Evolutionary conservation across 31 red algal species (phyloP), one percentile per base, ranked within the genome.

Genomic region (Asparagopsis taxiformis): DNA sequence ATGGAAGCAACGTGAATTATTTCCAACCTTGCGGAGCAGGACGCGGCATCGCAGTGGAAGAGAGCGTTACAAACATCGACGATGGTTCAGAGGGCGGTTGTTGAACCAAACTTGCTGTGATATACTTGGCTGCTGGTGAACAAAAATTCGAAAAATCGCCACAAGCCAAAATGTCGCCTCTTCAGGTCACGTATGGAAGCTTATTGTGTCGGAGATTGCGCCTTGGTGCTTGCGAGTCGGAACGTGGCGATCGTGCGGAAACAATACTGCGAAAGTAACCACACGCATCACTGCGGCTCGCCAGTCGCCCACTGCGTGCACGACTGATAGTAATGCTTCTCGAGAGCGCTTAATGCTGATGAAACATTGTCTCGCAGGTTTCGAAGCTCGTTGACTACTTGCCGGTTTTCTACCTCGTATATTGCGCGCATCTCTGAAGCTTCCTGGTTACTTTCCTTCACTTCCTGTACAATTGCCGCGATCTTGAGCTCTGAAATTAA

Each of bases 401-500:
- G 17, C 7, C 35, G 44, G 22, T 31, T 59, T 13, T 54, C 62
- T 38, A 55, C 34, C 31, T 67, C 75, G 44, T 43, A 66, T 25
- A 68, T 41, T 15, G 7, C 37, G 26, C 62, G 75, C 75, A 80
- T 34, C 15, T 19, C 7, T 43, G 28, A 9, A 21, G 39, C 41
- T 35, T 80, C 75, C n/a, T 31, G 6, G 44, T 67, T 57, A 20
- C 28, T 51, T 31, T 67, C 75, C 1, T 32, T 2, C 22, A 80
- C n/a, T 22, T 80, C 62, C 62, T 80, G 75, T 7, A 64, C 62
- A 33, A 80, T 65, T 31, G 35, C 75, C 7, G 75, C 61, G 20
- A 80, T 38, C 55, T 80, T 80, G 16, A 80, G 61, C 52, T 77
- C 55, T 17, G 73, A 63, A 19, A 77, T 36, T 17, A 77, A 34